Conservation (phyloP, 1,139 yeast species). For the Pichia sp. region DNA sequence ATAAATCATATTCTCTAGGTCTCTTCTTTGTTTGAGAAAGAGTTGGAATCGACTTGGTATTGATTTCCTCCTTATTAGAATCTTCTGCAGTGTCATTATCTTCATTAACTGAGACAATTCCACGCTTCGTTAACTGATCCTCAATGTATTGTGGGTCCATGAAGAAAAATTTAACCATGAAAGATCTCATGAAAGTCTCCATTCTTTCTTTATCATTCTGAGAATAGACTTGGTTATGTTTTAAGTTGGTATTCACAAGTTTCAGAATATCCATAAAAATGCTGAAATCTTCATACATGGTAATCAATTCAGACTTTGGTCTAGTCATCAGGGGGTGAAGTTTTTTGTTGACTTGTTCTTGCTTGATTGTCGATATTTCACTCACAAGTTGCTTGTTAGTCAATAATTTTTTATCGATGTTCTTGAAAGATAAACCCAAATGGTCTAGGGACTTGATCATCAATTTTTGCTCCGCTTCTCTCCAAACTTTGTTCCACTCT, state of each 20-base stretch:
- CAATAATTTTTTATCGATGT: constrained; percentile 86
- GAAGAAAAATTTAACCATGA: constrained; percentile 65
- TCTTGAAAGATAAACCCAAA: constrained; percentile 91
- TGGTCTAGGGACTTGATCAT: constrained; percentile 92
- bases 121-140: constrained; percentile 33
- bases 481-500: constrained; percentile 99
- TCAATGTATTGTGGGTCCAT: constrained; percentile 37
- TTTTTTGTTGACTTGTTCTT: constrained; percentile 76
- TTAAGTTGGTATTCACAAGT: constrained; percentile 66
- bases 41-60: constrained; percentile 20
- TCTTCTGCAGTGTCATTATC: constrained; percentile 13
- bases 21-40: constrained; percentile 32
- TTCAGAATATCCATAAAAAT: constrained; percentile 71
- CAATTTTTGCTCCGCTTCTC: constrained; percentile 95
- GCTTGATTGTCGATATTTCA: constrained; percentile 87
- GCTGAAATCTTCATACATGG: constrained; percentile 58
- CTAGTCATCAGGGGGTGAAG: constrained; percentile 86
- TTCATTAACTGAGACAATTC: constrained; percentile 13
- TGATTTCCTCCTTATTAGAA: constrained; percentile 20
- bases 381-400: constrained; percentile 87
- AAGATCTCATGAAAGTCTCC: constrained; percentile 62
- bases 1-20: constrained; percentile 55
- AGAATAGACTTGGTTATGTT: constrained; percentile 70
- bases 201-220: constrained; percentile 77
- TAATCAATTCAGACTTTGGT: constrained; percentile 76